A percentile compares a stretch with the other conserved stretches of the same genome.
These are phyloP conservation scores for Primulina eburnea DNA, from an alignment of 257 asterid genomes.

Conservation along the genomic window DNA sequence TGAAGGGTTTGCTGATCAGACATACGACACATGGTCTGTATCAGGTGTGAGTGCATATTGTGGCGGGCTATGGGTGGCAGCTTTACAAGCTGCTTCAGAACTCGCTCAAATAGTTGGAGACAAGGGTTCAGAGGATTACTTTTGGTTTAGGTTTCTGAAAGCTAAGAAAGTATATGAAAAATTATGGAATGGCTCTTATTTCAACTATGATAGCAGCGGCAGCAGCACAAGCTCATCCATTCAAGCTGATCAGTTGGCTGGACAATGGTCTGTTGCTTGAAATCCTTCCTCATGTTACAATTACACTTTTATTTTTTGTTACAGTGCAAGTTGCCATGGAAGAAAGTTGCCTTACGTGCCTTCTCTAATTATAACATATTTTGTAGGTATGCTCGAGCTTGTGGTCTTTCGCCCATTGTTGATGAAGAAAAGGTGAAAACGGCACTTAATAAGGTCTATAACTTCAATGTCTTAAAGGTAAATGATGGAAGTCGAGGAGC, in stretches of 20 bases:
- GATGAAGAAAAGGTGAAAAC: slow-evolving; percentile 75
- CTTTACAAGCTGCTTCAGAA: slow-evolving; percentile 53
- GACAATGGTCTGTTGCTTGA: slow-evolving; percentile 63
- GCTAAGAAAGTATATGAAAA: slow-evolving; percentile 43
- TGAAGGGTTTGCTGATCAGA: slow-evolving; percentile 58
- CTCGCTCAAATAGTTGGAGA: slow-evolving; percentile 29
- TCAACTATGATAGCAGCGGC: slow-evolving; percentile 75
- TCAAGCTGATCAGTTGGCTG: slow-evolving; percentile 98
- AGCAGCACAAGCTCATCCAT: slow-evolving; percentile 69
- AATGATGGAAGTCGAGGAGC: slow-evolving; percentile 85
- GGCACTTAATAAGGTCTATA: slow-evolving; percentile 65
- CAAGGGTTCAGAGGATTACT: no score
- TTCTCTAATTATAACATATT: slow-evolving; percentile 1
- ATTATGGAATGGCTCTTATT: slow-evolving; percentile 72
- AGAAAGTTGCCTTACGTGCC: slow-evolving; percentile 8
- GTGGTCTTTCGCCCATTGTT: slow-evolving; percentile 78
- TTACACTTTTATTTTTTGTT: background rate
- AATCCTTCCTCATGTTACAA: background rate
- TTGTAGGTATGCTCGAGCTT: slow-evolving; percentile 91
- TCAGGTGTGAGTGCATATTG: slow-evolving; percentile 56
- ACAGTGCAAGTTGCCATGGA: background rate
- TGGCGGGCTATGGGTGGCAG: slow-evolving; percentile 69
- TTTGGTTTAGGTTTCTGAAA: slow-evolving; percentile 30
- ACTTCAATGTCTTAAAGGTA: slow-evolving; percentile 77
- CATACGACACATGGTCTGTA: slow-evolving; percentile 54